Evolutionary conservation across 805 yeast genomes (phyloP), one percentile per base, ranked within the genome.

Genomic region (Spathaspora arborariae): DNA sequence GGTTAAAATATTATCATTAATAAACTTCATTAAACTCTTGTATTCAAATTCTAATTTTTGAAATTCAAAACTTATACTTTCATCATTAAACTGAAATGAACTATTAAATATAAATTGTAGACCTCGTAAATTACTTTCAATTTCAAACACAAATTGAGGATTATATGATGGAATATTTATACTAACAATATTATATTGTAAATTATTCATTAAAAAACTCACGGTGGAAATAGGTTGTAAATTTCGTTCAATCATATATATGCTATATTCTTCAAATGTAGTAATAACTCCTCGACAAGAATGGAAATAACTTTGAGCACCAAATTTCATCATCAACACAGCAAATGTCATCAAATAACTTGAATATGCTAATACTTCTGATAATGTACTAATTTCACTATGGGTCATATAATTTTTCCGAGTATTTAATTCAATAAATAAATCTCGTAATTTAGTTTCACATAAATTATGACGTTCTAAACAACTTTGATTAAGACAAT

Each of bases 161-260:
- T 56, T 51, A 47, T 64, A 64, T 2, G 56, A 40, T 19, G 66
- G 66, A 22, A 66, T 45, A 33, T 55, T 50, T 5, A 62, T 52
- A 19, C 56, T 45, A 16, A 55, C 46, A 9, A 55, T 48, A 34
- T 54, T 52, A 40, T 33, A 48, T 15, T 46, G 51, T 24, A 51
- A 20, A 45, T 47, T 46, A 20, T 46, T 43, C 20, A 43, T 19
- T 22, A 54, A 36, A 30, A 44, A 54, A 11, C 36, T 20, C n/a
- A 45, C 45, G 4, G 45, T 24, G 15, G 47, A 24, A 15, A 10
- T 21, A 7, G 50, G 39, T 20, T n/a, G 34, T 26, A 35, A 13
- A 10, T 45, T 27, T 13, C 20, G 9, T 18, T 43, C 21, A 10
- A 20, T 9, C 10, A 45, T 42, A 24, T 38, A 38, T 36, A 20